Evolutionary conservation across 2,329 filamentous ascomycete species (phyloP), one percentile per base, ranked within the genome.

Genomic region (Xylariaceae sp.): DNA sequence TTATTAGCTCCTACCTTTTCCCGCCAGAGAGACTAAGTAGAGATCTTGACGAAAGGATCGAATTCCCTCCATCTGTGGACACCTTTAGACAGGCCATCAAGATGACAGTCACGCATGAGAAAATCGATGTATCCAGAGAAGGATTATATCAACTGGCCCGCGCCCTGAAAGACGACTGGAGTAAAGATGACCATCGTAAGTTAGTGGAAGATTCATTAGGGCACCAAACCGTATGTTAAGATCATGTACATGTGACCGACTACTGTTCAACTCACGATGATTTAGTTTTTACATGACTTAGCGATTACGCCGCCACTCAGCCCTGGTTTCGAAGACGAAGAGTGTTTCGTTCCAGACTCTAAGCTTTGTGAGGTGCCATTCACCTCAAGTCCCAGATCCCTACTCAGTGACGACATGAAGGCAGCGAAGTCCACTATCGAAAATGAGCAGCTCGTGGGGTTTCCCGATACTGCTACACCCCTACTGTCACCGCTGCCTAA

Each of bases 241-340:
- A 15, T 13, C 26, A 34, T n/a, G n/a, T 11, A 26, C 15, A 21
- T 16, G 4, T 33, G 24, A 4, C 26, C 9, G 31, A 9, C 18
- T 40, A 12, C 31, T 28, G 4, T 31, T 31, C 35, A 32, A 47
- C 40, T 40, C 26, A 44, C 21, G n/a, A 33, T 40, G 16, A 8
- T 24, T 17, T 24, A 57, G 56, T 19, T 27, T 34, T 18, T 45
- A 12, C 47, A 36, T 34, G 36, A 44, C 16, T 23, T 48, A n/a
- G 37, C 31, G 5, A 35, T 59, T 13, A 59, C 57, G 11, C 56
- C 58, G 28, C 57, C 55, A 13, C 47, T 60, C 5, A 57, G 48
- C 27, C 52, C 52, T 7, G 11, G 14, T 19, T 11, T 26, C 8
- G 16, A 42, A 9, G 3, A 46, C 0, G 45, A 43, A 11, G 48